Conservation (phyloP, 805 yeast species). For the Grigorovia yakushimaensis region DNA sequence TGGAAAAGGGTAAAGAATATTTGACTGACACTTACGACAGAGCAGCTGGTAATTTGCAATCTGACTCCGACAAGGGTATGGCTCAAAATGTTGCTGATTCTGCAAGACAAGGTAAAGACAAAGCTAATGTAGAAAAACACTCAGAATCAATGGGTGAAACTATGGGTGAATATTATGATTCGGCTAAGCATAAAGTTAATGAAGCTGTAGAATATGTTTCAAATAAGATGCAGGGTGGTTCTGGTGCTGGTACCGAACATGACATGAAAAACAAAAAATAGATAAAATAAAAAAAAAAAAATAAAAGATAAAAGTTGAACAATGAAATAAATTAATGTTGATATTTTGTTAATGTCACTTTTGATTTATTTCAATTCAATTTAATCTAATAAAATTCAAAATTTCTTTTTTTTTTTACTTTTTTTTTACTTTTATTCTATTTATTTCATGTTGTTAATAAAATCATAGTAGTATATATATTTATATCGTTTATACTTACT, state of each 20-base stretch:
- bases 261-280: slow-evolving; percentile 1
- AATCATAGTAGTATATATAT: too few species aligned
- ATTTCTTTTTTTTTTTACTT: too few species aligned
- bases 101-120: slow-evolving; percentile 44
- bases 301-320: too few species aligned
- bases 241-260: slow-evolving; percentile 13
- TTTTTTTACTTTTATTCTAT: too few species aligned
- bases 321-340: too few species aligned
- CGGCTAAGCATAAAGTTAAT: slow-evolving; percentile 43
- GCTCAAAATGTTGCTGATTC: slow-evolving; percentile 62
- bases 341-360: too few species aligned
- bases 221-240: slow-evolving; percentile 44
- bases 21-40: slow-evolving; percentile 61
- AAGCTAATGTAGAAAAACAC: slow-evolving; percentile 27
- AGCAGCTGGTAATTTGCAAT: slow-evolving; percentile 47
- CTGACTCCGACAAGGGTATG: slow-evolving; percentile 59
- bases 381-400: too few species aligned
- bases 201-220: slow-evolving; percentile 39
- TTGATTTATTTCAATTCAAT: too few species aligned
- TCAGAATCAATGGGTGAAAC: slow-evolving; percentile 43
- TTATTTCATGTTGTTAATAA: too few species aligned
- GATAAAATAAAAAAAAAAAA: background rate
- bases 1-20: slow-evolving; percentile 61
- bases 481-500: too few species aligned
- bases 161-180: slow-evolving; percentile 48